Percentiles rank a stretch among this genome's conserved stretches.
Evolutionary conservation across 805 yeast species (phyloP).

Genomic region (Teunomyces aglyptinius): DNA sequence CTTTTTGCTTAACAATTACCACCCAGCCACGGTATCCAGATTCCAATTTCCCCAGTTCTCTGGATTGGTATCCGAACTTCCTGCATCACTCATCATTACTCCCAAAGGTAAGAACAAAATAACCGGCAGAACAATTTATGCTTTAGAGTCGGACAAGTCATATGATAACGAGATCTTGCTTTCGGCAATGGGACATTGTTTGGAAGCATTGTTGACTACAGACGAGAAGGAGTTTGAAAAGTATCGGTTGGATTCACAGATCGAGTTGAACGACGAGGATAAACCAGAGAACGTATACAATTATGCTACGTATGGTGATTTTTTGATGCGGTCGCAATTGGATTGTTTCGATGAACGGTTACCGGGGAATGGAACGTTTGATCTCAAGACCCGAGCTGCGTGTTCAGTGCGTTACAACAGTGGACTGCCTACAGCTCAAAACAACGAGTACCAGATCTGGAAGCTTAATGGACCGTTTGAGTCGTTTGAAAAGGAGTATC

Average conservation of each 20-base stretch:
- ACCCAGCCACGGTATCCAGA: slow-evolving; percentile 17
- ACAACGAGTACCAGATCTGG: slow-evolving; percentile 66
- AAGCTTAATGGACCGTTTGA: slow-evolving; percentile 64
- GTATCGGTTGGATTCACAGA: slow-evolving; percentile 13
- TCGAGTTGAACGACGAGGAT: slow-evolving; percentile 9
- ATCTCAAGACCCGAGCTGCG: slow-evolving; percentile 87
- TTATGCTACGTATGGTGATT: slow-evolving; percentile 65
- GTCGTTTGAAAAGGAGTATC: slow-evolving; percentile 78
- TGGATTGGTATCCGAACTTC: slow-evolving; percentile 14
- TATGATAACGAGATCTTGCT: slow-evolving; percentile 65
- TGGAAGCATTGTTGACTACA: slow-evolving; percentile 74
- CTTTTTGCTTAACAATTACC: slow-evolving; percentile 52
- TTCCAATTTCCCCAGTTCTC: slow-evolving; percentile 21
- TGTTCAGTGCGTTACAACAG: slow-evolving; percentile 80
- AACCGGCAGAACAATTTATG: slow-evolving; percentile 37
- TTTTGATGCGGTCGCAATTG: slow-evolving; percentile 84
- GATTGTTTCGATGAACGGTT: slow-evolving; percentile 75
- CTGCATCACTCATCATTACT: slow-evolving; percentile 58
- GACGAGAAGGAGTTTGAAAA: slow-evolving; percentile 50
- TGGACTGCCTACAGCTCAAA: slow-evolving; percentile 51
- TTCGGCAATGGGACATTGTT: slow-evolving; percentile 71
- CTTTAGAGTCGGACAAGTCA: slow-evolving; percentile 71
- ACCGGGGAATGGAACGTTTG: slow-evolving; percentile 92
- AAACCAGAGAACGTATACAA: slow-evolving; percentile 50
- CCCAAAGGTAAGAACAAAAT: slow-evolving; percentile 37